These are phyloP conservation scores for Quercus robur DNA, from an alignment of 306 rosid species.

Conservation along the genomic window DNA sequence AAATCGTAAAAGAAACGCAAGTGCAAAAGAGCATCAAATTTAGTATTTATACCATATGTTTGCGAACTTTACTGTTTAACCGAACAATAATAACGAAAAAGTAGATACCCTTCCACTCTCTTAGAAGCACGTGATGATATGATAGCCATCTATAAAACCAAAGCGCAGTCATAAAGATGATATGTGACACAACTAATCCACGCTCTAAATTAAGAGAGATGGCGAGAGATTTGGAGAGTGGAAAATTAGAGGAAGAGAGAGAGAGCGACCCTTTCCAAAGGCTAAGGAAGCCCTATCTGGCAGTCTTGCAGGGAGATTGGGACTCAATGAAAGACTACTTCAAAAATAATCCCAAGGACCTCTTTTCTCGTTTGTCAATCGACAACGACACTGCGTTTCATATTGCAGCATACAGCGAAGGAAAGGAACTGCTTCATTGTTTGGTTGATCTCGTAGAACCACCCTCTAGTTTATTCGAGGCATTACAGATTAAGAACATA, in stretches of 20 bases:
- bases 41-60: too few species aligned
- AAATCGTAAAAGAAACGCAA: too few species aligned
- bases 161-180: too few species aligned
- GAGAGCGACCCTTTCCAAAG: too few species aligned
- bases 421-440: neutral
- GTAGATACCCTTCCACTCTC: too few species aligned
- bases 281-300: neutral
- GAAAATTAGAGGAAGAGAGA: neutral
- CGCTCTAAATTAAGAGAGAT: too few species aligned
- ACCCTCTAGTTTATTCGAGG: neutral
- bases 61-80: too few species aligned
- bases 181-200: too few species aligned
- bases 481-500: neutral
- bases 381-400: neutral
- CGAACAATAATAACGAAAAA: too few species aligned
- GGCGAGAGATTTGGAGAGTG: neutral
- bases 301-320: neutral
- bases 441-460: neutral
- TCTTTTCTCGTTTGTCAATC: neutral
- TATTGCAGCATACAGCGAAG: slow-evolving; percentile 1
- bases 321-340: neutral
- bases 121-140: too few species aligned
- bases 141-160: too few species aligned
- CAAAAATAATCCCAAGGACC: neutral
- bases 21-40: too few species aligned